Evolutionary conservation across 2,329 filamentous ascomycete species (phyloP).

Genomic region (Leptographium radiaticola): DNA sequence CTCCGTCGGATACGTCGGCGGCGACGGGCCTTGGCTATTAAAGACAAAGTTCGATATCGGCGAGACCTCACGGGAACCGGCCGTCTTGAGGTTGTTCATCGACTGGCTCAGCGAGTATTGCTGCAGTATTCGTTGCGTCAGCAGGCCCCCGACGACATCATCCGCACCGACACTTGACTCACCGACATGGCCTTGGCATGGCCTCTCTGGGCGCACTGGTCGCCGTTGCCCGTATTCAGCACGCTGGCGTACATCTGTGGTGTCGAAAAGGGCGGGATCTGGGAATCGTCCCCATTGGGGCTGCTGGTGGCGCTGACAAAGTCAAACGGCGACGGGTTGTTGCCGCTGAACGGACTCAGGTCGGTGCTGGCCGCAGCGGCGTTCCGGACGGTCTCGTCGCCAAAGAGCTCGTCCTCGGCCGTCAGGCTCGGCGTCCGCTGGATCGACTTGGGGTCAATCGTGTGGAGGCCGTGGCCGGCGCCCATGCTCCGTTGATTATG

Average conservation of each 20-base stretch:
- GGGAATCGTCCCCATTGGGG: slow-evolving; percentile 24
- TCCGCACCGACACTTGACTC: slow-evolving; percentile 10
- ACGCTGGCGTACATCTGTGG: slow-evolving; percentile 11
- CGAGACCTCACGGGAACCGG: slow-evolving; percentile 38
- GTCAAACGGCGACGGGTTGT: slow-evolving; percentile 19
- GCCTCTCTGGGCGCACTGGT: slow-evolving; percentile 5
- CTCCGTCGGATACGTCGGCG: slow-evolving; percentile 28
- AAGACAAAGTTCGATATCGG: slow-evolving; percentile 37
- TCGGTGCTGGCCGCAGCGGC: neutral
- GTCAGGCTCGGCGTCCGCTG: slow-evolving; percentile 8
- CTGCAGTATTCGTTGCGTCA: slow-evolving; percentile 20
- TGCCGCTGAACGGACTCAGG: slow-evolving; percentile 9
- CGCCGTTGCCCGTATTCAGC: slow-evolving; percentile 1
- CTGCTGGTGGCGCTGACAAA: slow-evolving; percentile 48
- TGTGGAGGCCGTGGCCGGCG: slow-evolving; percentile 12
- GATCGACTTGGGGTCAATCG: slow-evolving; percentile 22
- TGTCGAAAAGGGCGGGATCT: slow-evolving; percentile 1
- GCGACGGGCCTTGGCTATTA: slow-evolving; percentile 37
- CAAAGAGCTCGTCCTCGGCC: slow-evolving; percentile 8
- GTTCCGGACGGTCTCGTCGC: slow-evolving; percentile 11
- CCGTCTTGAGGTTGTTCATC: slow-evolving; percentile 34
- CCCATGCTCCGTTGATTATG: neutral
- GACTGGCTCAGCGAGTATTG: slow-evolving; percentile 38
- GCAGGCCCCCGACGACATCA: slow-evolving; percentile 1
- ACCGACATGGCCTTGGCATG: slow-evolving; percentile 32